Evolutionary conservation across 495 filamentous ascomycete genomes (phyloP).

Genomic region (Penicillium nucicola): DNA sequence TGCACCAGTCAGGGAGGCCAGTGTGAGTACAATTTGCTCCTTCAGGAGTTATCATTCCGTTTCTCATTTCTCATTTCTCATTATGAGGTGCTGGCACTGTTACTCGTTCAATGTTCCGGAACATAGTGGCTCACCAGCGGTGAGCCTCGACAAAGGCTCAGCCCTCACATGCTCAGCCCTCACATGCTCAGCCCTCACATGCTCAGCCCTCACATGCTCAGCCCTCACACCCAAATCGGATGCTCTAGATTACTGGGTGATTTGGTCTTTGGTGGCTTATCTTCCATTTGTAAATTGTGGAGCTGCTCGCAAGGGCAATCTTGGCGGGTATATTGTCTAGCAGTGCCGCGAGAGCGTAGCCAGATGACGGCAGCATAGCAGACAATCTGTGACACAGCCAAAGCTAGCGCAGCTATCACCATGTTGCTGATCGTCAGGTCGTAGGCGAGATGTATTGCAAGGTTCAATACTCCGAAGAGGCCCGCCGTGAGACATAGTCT

Average conservation of each 20-base stretch:
- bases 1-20: too few species aligned
- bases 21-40: too few species aligned
- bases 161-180: background rate
- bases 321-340: background rate
- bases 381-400: background rate
- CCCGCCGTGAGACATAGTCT: background rate
- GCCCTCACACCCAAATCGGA: background rate
- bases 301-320: background rate
- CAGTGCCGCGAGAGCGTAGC: background rate
- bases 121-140: too few species aligned
- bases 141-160: background rate
- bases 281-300: background rate
- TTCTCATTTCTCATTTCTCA: too few species aligned
- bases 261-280: background rate
- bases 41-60: too few species aligned
- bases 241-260: background rate
- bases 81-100: too few species aligned
- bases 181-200: background rate
- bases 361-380: background rate
- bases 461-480: background rate
- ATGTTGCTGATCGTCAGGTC: background rate
- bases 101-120: too few species aligned
- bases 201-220: background rate
- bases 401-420: background rate
- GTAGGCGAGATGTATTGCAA: background rate